phyloP scores from a whole-genome alignment of 495 filamentous ascomycete species.

The Hypoxylon trugodes region DNA sequence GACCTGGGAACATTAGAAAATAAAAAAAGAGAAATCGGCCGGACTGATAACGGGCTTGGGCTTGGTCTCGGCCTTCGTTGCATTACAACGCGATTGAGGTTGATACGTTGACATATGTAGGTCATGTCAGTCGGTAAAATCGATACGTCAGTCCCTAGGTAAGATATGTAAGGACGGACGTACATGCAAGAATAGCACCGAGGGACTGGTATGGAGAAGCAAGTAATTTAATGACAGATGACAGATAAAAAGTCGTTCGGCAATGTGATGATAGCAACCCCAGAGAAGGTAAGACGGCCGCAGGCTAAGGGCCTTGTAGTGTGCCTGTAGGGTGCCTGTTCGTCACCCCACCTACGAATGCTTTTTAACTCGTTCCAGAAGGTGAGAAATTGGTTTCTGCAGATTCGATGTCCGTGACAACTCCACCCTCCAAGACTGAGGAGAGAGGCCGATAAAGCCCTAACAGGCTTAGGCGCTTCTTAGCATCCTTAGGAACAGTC shows the following conservation, averaged over 20 bases:
- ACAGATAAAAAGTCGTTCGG: constrained; percentile 36
- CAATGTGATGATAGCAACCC: constrained; percentile 31
- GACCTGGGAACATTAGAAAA: no score
- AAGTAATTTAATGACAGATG: constrained; percentile 33
- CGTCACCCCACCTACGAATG: constrained; percentile 30
- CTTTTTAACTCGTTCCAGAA: constrained; percentile 41
- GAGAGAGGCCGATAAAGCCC: constrained; percentile 18
- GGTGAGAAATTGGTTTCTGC: constrained; percentile 31
- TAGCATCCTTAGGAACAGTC: no score
- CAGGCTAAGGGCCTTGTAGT: constrained; percentile 1
- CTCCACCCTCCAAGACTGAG: constrained; percentile 10
- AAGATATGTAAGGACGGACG: constrained; percentile 27
- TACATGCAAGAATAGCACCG: constrained; percentile 36
- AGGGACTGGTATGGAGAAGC: constrained; percentile 22
- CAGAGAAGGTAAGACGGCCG: constrained; percentile 10
- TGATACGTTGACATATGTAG: not conserved
- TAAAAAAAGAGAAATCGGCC: not conserved
- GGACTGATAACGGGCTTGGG: constrained; percentile 18
- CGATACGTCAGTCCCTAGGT: not conserved
- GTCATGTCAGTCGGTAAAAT: not conserved
- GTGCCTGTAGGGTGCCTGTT: no score
- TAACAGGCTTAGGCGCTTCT: no score
- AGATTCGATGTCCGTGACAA: constrained; percentile 23
- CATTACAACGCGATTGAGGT: constrained; percentile 24
- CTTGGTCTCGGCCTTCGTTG: no score